A percentile compares a stretch with the other conserved stretches of the same genome.
Evolutionary conservation across 345 rosid species (phyloP).

Genomic region (Rhizophora apiculata): DNA sequence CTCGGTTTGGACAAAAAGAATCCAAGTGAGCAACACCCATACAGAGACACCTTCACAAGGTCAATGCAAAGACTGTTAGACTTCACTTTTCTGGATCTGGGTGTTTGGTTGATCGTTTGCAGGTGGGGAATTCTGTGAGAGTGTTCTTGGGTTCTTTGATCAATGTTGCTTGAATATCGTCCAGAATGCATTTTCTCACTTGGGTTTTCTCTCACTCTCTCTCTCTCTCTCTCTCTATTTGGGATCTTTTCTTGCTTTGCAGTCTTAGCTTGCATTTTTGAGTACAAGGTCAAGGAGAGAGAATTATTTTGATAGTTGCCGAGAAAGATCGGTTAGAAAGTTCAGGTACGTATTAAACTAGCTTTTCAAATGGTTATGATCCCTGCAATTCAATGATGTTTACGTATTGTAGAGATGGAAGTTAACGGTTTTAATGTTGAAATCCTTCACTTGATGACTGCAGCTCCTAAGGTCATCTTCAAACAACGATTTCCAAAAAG

Average conservation of each 20-base stretch:
- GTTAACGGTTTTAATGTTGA: background rate
- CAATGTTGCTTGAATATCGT: slow-evolving; percentile 1
- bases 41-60: slow-evolving; percentile 11
- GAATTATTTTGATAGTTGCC: slow-evolving; percentile 18
- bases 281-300: slow-evolving; percentile 4
- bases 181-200: slow-evolving; percentile 12
- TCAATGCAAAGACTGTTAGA: slow-evolving; percentile 39
- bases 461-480: slow-evolving; percentile 6
- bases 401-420: background rate
- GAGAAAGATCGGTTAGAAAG: slow-evolving; percentile 9
- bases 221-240: background rate
- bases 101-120: slow-evolving; percentile 12
- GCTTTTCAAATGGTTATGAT: background rate
- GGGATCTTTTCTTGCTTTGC: background rate
- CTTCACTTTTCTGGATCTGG: slow-evolving; percentile 16
- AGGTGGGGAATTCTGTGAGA: background rate
- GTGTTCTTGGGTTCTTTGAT: slow-evolving; percentile 2
- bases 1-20: slow-evolving; percentile 7
- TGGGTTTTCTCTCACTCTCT: background rate
- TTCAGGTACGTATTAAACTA: slow-evolving; percentile 14
- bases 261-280: slow-evolving; percentile 9
- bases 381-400: slow-evolving; percentile 13
- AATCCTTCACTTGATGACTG: background rate
- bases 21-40: background rate
- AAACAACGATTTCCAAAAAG: slow-evolving; percentile 4